Percentiles rank a stretch among this genome's conserved stretches.
Conservation (phyloP, 805 yeast genomes). For the Saturnispora zaruensis region DNA sequence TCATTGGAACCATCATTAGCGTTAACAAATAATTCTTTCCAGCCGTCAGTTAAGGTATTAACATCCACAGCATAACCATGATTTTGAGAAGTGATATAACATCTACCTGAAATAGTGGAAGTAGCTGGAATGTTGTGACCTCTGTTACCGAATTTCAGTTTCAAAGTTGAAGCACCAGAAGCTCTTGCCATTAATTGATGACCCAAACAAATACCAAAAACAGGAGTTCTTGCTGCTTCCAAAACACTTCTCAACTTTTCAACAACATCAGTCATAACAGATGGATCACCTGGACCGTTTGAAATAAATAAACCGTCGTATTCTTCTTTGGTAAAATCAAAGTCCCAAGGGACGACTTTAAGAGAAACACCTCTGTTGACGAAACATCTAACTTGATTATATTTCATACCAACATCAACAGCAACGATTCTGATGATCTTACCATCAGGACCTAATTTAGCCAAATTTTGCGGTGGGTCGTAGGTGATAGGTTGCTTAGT, state of each 20-base stretch:
- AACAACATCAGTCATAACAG: slow-evolving; percentile 65
- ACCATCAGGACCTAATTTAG: slow-evolving; percentile 59
- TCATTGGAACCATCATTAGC: slow-evolving; percentile 97
- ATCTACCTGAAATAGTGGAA: slow-evolving; percentile 76
- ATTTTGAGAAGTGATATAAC: slow-evolving; percentile 97
- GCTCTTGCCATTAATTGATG: slow-evolving; percentile 96
- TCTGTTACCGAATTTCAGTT: slow-evolving; percentile 96
- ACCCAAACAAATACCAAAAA: slow-evolving; percentile 97
- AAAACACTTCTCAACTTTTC: slow-evolving; percentile 50
- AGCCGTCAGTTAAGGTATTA: slow-evolving; percentile 59
- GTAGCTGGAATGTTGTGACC: slow-evolving; percentile 97
- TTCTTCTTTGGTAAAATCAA: slow-evolving; percentile 69
- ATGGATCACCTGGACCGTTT: slow-evolving; percentile 99
- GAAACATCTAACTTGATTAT: slow-evolving; percentile 94
- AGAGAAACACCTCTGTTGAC: slow-evolving; percentile 94
- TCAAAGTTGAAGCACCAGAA: slow-evolving; percentile 84
- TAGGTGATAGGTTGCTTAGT: slow-evolving; percentile 66
- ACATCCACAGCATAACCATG: slow-evolving; percentile 97
- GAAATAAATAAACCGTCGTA: slow-evolving; percentile 95
- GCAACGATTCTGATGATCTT: slow-evolving; percentile 76
- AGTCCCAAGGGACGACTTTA: slow-evolving; percentile 92
- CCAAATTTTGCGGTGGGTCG: slow-evolving; percentile 51
- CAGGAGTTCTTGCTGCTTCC: slow-evolving; percentile 66
- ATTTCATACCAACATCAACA: slow-evolving; percentile 96
- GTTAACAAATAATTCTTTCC: slow-evolving; percentile 92